Evolutionary conservation across 2,329 filamentous ascomycete species (phyloP), one percentile per base, ranked within the genome.

Genomic region (Phaeosphaeriaceae sp.): DNA sequence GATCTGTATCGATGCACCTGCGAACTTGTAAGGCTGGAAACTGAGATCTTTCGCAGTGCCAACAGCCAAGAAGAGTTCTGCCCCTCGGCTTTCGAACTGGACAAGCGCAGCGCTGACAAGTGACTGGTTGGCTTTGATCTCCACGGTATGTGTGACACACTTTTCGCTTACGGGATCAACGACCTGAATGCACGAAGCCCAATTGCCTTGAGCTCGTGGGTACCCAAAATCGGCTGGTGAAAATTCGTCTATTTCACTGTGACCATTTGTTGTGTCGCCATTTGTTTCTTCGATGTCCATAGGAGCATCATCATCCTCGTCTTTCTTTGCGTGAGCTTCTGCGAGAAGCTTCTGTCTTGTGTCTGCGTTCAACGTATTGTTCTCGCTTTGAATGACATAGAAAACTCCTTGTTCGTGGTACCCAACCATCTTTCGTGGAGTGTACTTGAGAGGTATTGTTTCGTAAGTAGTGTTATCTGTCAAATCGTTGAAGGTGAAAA

Each of bases 171-270:
- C 71, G 0, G 94, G 92, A 66, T 99, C 94, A 15, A 99, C 82
- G 16, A 97, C 84, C 65, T 90, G 92, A 59, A 99, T 92, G 73
- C 92, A 97, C 8, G 93, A 97, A 33, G 94, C 91, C 94, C 94
- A 99, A 58, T 93, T 89, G 16, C 90, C 88, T 51, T 84, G 86
- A 18, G 86, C 92, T 48, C 87, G 85, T 8, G 94, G 89, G 65
- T 97, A 91, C 2, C 94, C 94, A 69, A 99, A 97, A 4, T 96
- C 89, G 58, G 88, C 84, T 1, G 91, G 84, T 0, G 90, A 86
- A 2, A 94, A 79, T 9, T 87, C 80, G 4, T 81, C 78, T n/a
- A 48, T 58, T 20, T 62, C 58, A 8, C 47, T 35, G 33, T 63
- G 47, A 16, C 50, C 63, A 18, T 63, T 63, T 1, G 48, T 38